These are phyloP conservation scores for Carex myosuroides DNA, from an alignment of 176 grass and related monocot genomes.

Conservation along the genomic window DNA sequence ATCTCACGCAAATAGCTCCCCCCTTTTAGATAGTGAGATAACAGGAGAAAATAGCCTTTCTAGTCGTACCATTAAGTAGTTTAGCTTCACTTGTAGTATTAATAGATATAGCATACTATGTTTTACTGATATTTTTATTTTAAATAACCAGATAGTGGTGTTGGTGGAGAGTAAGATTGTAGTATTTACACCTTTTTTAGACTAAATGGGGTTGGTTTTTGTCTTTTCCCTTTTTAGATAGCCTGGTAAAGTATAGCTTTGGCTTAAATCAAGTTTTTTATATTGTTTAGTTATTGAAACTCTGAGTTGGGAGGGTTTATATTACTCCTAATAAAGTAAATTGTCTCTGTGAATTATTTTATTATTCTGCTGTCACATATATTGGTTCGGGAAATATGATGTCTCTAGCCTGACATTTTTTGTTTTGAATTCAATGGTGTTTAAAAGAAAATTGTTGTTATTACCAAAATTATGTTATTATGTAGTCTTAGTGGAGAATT, in stretches of 20 bases:
- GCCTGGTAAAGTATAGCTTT: neutral
- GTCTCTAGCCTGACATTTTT: neutral
- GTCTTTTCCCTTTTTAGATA: conserved; percentile 1
- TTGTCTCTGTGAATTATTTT: neutral
- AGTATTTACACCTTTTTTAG: conserved; percentile 18
- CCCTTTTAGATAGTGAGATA: conserved; percentile 18
- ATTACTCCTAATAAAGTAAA: neutral
- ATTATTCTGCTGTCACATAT: neutral
- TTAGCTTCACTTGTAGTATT: conserved; percentile 12
- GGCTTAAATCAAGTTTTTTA: conserved; percentile 13
- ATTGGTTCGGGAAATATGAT: neutral
- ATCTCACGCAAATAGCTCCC: conserved; percentile 16
- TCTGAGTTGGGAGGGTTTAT: neutral
- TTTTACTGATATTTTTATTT: neutral
- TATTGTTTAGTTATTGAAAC: neutral
- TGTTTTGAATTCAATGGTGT: neutral
- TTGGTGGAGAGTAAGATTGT: neutral
- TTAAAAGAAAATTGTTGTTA: neutral
- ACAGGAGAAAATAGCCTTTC: conserved; percentile 9
- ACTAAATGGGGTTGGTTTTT: conserved; percentile 7
- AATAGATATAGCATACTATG: conserved; percentile 14
- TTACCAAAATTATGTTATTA: too few relatives aligned
- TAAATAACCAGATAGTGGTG: conserved; percentile 2
- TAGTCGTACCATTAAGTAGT: conserved; percentile 19
- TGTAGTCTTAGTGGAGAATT: neutral